Evolutionary conservation across 495 filamentous ascomycete genomes (phyloP), one percentile per base, ranked within the genome.

Genomic region (Parachaetomium inaequale): DNA sequence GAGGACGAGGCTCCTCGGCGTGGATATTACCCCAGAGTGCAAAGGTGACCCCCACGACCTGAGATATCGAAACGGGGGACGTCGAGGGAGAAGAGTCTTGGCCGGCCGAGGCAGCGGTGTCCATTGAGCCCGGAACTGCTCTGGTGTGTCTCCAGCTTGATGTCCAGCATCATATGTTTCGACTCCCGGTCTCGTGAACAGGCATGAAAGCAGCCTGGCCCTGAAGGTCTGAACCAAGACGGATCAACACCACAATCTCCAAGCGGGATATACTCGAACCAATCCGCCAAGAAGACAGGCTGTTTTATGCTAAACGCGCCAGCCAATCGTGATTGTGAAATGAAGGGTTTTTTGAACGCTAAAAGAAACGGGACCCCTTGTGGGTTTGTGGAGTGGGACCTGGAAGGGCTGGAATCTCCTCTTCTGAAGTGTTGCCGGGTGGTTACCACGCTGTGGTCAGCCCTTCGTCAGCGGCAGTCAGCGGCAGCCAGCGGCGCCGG

Each of bases 11-110:
- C 49, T 51, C 49, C 28, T 51, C 28, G 23, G 4, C 28, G 28
- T 29, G 49, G 49, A 32, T 51, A 32, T 50, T 51, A 51, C 49
- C 49, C 49, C 49, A 51, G 49, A 51, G 25, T 50, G 3, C 1
- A 29, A 50, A 50, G 23, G 5, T 10, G 46, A 28, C 42, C 42
- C 46, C 46, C 46, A 50, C 46, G 46, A 29, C 2, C 32, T 25
- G 46, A 26, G 46, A 11, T 12, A 6, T 50, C 23, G 46, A 50
- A 50, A 29, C 46, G 10, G 32, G 32, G 32, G n/a, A n/a, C n/a
- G n/a, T n/a, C n/a, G n/a, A n/a, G n/a, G n/a, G n/a, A n/a, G n/a
- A n/a, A n/a, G n/a, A n/a, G n/a, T n/a, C n/a, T n/a, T n/a, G n/a
- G n/a, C n/a, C n/a, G n/a, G n/a, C n/a, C n/a, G n/a, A n/a, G n/a